Evolutionary conservation across 192 early-diverging fungal genomes (phyloP).

Genomic region (Spinellus fusiger): DNA sequence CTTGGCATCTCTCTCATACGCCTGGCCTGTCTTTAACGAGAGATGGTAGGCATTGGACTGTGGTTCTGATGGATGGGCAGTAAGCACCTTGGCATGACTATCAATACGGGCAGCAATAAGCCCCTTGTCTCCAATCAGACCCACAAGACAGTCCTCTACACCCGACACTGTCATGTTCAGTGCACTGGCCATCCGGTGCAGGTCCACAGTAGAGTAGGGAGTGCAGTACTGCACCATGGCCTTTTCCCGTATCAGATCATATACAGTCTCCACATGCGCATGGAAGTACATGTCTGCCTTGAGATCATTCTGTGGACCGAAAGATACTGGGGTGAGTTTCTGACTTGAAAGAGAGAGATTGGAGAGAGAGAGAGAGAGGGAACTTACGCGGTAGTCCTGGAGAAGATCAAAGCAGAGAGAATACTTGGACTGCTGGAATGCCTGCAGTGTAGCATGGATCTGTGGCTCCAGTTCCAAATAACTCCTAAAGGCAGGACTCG

Average conservation of each 20-base stretch:
- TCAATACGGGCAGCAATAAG: constrained; percentile 74
- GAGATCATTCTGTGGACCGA: background rate
- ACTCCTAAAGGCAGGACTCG: constrained; percentile 71
- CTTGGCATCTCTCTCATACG: constrained; percentile 57
- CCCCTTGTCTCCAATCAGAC: constrained; percentile 62
- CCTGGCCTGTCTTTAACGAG: constrained; percentile 55
- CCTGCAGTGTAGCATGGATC: constrained; percentile 60
- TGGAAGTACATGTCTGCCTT: constrained; percentile 67
- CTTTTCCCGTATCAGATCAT: constrained; percentile 64
- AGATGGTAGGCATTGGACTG: constrained; percentile 62
- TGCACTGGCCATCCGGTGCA: constrained; percentile 69
- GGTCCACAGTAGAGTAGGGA: constrained; percentile 74
- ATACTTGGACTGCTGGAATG: constrained; percentile 78
- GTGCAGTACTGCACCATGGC: constrained; percentile 78
- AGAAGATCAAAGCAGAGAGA: constrained; percentile 58
- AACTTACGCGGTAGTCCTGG: constrained; percentile 57
- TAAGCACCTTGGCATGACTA: constrained; percentile 79
- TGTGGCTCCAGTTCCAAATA: constrained; percentile 83
- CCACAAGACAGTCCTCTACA: constrained; percentile 65
- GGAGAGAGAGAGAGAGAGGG: no score
- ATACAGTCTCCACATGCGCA: constrained; percentile 61
- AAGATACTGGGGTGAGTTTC: constrained; percentile 27
- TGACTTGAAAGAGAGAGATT: constrained; percentile 27
- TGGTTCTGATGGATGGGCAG: constrained; percentile 62
- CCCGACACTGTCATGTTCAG: constrained; percentile 56